Evolutionary conservation across 371 early-diverging fungal species (phyloP).

Genomic region (Mortierella sp.): DNA sequence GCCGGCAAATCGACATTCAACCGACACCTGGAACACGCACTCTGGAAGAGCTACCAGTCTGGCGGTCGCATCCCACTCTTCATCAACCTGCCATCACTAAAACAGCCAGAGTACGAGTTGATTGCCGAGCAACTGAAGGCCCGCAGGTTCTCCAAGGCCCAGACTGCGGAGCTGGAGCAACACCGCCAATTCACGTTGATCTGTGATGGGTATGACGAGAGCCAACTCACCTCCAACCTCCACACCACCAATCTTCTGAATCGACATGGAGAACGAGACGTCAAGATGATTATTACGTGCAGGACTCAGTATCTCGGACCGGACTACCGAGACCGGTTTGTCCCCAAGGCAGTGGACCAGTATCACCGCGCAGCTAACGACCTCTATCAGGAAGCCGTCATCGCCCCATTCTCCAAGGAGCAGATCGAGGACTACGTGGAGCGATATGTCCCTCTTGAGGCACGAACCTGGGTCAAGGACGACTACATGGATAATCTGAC

Average conservation of each 20-base stretch:
- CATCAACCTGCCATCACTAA: not conserved
- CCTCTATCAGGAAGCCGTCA: conserved; percentile 2
- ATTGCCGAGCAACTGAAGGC: not conserved
- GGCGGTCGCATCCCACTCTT: conserved; percentile 7
- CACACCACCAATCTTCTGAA: conserved; percentile 1
- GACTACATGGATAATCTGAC: not conserved
- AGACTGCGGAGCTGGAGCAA: conserved; percentile 6
- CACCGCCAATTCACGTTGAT: conserved; percentile 11
- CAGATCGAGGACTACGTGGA: conserved; percentile 8
- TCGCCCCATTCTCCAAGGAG: not conserved
- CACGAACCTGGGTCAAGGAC: not conserved
- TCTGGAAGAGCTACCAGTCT: conserved; percentile 3
- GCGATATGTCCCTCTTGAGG: not conserved
- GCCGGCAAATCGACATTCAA: conserved; percentile 23
- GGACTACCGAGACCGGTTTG: not conserved
- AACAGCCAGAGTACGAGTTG: not conserved
- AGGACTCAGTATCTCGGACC: conserved; percentile 8
- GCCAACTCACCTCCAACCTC: not conserved
- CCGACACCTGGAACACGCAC: not conserved
- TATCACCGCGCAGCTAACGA: not conserved
- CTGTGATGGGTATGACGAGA: conserved; percentile 32
- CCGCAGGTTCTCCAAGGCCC: not conserved
- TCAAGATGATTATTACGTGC: conserved; percentile 23
- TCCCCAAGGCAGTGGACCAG: not conserved
- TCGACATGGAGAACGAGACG: not conserved